These are phyloP conservation scores for Pythium phragmiticola DNA, from an alignment of 352 stramenopile genomes.

Conservation along the genomic window DNA sequence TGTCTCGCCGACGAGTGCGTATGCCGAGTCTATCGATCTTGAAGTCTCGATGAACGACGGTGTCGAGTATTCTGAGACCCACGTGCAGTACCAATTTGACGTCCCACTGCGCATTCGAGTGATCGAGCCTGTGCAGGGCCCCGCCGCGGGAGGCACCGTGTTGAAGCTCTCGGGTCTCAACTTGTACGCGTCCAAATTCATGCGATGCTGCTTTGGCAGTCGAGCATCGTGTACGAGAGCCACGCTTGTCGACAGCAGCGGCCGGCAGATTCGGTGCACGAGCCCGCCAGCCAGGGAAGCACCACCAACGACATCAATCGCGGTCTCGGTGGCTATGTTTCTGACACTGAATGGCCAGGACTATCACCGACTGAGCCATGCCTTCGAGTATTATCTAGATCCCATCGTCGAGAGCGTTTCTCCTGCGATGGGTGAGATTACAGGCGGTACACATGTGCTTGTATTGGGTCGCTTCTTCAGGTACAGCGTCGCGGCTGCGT, in stretches of 20 bases:
- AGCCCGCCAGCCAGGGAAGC: constrained; percentile 32
- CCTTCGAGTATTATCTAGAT: constrained; percentile 67
- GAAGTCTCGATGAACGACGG: constrained; percentile 87
- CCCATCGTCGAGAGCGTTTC: constrained; percentile 39
- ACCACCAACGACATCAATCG: constrained; percentile 7
- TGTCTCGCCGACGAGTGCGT: constrained; percentile 34
- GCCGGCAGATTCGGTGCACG: constrained; percentile 37
- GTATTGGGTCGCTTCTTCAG: constrained; percentile 66
- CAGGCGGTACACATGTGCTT: constrained; percentile 56
- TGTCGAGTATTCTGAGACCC: constrained; percentile 84
- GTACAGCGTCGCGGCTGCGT: constrained; percentile 48
- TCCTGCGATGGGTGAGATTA: constrained; percentile 40
- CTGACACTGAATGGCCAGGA: constrained; percentile 84
- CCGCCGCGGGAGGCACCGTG: constrained; percentile 49
- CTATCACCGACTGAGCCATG: constrained; percentile 35
- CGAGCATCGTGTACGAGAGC: constrained; percentile 36
- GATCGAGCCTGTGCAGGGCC: constrained; percentile 44
- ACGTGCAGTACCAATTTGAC: constrained; percentile 62
- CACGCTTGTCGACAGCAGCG: constrained; percentile 34
- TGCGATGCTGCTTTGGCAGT: constrained; percentile 64
- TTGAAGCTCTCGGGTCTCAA: constrained; percentile 52
- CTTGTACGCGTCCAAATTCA: constrained; percentile 56
- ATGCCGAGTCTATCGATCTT: constrained; percentile 40
- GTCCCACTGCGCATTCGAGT: constrained; percentile 43
- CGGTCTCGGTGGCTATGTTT: constrained; percentile 40